Evolutionary conservation across 1,139 yeast species (phyloP), one percentile per base, ranked within the genome.

Genomic region (Tardiomyces depauwii): DNA sequence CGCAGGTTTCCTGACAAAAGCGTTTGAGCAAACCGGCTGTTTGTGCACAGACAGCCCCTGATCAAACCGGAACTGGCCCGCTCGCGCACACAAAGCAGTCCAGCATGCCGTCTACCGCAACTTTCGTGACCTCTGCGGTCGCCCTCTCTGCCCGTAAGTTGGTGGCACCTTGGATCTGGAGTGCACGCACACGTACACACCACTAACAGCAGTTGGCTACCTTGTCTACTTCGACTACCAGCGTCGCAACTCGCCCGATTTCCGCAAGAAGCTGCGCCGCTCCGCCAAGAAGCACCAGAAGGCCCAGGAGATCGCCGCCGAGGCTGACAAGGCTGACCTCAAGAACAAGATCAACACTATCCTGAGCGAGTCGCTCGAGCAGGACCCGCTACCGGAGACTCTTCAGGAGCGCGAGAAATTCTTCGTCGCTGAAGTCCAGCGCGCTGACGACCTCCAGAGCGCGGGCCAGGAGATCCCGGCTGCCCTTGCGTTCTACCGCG

Each of bases 401-500:
- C 71, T 82, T 55, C 70, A 68, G 50, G 85, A 80, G 62, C 85
- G 84, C 65, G 89, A 83, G 66, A 71, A 73, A 59, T 78, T 76
- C 61, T 89, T 89, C 71, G 80, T 87, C 74, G 74, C 77, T 53
- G 91, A 86, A 66, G 89, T 89, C 49, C 83, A 88, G 46, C 64
- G 74, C 46, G 97, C 95, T 62, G 97, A 89, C 49, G 65, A 62
- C 50, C 56, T 61, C 45, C 46, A 51, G 28, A 63, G 60, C 42
- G 55, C 54, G 42, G 55, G 54, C 43, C 48, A 49, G 46, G 54
- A 54, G 48, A 66, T 82, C 52, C 86, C 81, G 49, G 82, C 96
- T 41, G 97, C 97, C 40, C 72, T 88, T 55, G 78, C 84, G 57
- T 91, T 88, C 75, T 91, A 91, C 76, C 85, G 88, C 67, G 97